phyloP scores from a whole-genome alignment of 176 grass and related monocot species.

The Avena sativa region DNA sequence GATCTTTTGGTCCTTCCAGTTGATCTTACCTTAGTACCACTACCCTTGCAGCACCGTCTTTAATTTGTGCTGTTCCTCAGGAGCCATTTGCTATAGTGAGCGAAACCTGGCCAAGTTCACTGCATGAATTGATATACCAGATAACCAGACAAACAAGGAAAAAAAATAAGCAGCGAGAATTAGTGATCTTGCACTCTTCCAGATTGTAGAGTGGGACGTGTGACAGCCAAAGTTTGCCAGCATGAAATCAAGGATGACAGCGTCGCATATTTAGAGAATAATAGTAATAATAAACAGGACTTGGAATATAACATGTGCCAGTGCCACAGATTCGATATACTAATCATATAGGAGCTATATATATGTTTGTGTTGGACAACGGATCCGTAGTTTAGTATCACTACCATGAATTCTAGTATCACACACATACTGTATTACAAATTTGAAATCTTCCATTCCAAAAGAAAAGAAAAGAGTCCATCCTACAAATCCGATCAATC shows the following conservation, averaged over 20 bases:
- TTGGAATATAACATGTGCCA: not conserved
- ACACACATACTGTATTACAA: too few relatives aligned
- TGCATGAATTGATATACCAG: not conserved
- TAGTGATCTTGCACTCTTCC: not conserved
- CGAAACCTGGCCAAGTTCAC: not conserved
- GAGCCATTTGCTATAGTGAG: slow-evolving; percentile 4
- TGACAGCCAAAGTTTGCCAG: not conserved
- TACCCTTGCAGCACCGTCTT: not conserved
- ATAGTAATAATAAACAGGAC: not conserved
- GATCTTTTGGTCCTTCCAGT: slow-evolving; percentile 8
- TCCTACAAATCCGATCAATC: too few relatives aligned
- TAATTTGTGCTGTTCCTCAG: not conserved
- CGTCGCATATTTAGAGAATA: not conserved
- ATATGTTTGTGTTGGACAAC: not conserved
- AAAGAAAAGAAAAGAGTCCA: too few relatives aligned
- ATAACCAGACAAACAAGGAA: not conserved
- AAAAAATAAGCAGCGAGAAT: not conserved
- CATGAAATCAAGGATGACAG: slow-evolving; percentile 27
- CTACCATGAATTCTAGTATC: too few relatives aligned
- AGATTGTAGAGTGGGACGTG: not conserved
- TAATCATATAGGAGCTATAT: not conserved
- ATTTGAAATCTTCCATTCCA: too few relatives aligned
- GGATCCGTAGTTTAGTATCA: not conserved
- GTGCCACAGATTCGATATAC: not conserved
- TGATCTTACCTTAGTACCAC: not conserved